Evolutionary conservation across 164 flowering plant genomes (phyloP).

Genomic region (Nelumbo lutea): DNA sequence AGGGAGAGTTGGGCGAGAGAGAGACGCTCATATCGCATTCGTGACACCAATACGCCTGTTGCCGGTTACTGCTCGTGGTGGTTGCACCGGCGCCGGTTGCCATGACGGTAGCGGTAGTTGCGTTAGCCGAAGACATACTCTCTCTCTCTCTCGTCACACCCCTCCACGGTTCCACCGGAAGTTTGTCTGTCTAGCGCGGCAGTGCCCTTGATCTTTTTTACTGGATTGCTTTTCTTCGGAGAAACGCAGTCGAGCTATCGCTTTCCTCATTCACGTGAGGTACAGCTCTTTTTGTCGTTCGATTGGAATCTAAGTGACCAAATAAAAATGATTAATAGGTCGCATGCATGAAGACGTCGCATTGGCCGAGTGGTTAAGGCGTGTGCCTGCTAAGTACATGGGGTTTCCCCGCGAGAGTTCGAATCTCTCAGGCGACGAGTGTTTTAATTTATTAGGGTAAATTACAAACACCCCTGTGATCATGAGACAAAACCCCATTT

Average conservation of each 20-base stretch:
- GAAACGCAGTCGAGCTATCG: neutral
- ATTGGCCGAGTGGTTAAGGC: conserved; percentile 99
- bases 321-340: no score
- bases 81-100: conserved; percentile 12
- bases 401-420: conserved; percentile 55
- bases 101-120: conserved; percentile 9
- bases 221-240: neutral
- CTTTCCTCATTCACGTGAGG: no score
- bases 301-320: no score
- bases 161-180: no score
- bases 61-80: neutral
- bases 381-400: conserved; percentile 99
- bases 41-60: conserved; percentile 61
- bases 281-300: no score
- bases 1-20: conserved; percentile 24
- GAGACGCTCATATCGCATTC: conserved; percentile 65
- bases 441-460: no score
- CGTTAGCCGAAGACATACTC: neutral
- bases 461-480: no score
- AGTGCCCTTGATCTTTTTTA: neutral
- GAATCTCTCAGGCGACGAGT: conserved; percentile 53
- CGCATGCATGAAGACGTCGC: conserved; percentile 5
- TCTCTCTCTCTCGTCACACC: neutral
- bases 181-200: neutral
- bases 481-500: no score